Conservation (phyloP, 495 filamentous ascomycete species). For the Astrothelium macrocarpum region DNA sequence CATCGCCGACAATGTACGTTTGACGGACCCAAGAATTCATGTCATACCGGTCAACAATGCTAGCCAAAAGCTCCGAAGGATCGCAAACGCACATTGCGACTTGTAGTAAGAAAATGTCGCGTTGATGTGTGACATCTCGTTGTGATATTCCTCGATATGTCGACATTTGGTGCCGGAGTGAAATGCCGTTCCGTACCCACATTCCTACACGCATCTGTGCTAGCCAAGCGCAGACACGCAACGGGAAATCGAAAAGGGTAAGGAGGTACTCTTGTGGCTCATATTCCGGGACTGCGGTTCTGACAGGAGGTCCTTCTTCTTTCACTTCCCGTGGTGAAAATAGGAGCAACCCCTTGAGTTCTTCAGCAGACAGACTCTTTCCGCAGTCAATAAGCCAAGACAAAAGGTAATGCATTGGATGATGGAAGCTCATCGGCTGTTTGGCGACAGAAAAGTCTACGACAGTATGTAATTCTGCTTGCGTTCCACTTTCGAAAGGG, state of each 20-base stretch:
- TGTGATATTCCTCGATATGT: conserved; percentile 82
- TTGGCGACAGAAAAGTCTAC: conserved; percentile 81
- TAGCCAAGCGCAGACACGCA: conserved; percentile 90
- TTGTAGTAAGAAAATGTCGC: conserved; percentile 91
- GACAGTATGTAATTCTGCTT: conserved; percentile 44
- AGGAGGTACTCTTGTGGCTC: conserved; percentile 67
- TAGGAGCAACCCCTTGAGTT: conserved; percentile 54
- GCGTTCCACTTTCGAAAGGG: conserved; percentile 52
- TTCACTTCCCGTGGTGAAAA: conserved; percentile 52
- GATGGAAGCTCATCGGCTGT: conserved; percentile 93
- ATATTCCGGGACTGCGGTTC: conserved; percentile 35
- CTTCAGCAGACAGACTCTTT: conserved; percentile 57
- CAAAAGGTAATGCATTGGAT: conserved; percentile 91
- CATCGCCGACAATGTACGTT: conserved; percentile 55
- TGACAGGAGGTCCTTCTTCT: conserved; percentile 42
- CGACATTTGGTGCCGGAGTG: conserved; percentile 85
- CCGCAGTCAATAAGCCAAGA: conserved; percentile 93
- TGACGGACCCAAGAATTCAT: conserved; percentile 85
- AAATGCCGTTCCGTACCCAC: conserved; percentile 98
- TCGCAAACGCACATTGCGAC: conserved; percentile 80
- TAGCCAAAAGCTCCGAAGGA: conserved; percentile 55
- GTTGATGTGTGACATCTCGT: conserved; percentile 83
- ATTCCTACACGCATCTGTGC: conserved; percentile 96
- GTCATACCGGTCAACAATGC: conserved; percentile 83
- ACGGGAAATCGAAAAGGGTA: conserved; percentile 82